Evolutionary conservation across 225 moss, liverwort and hornwort genomes (phyloP).

Genomic region (Anthoceros angustus): DNA sequence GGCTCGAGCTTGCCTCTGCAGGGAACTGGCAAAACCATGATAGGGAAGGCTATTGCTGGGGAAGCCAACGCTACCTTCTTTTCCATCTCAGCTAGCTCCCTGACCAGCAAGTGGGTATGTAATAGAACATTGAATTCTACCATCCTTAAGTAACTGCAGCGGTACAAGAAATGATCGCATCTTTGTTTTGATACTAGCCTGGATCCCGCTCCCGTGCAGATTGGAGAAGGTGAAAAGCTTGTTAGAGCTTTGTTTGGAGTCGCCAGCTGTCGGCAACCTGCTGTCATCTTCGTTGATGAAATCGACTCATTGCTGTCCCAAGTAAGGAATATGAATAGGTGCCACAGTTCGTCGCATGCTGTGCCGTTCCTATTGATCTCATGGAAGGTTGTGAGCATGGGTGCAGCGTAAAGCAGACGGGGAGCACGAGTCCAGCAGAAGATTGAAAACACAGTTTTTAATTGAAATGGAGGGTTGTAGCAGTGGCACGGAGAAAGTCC

Average conservation of each 20-base stretch:
- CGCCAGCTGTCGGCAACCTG: conserved; percentile 96
- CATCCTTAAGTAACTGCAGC: background rate
- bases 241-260: conserved; percentile 95
- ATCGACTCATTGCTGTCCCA: conserved; percentile 93
- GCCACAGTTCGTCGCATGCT: background rate
- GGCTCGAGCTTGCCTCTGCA: conserved; percentile 7
- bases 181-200: background rate
- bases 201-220: conserved; percentile 24
- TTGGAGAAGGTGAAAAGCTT: conserved; percentile 97
- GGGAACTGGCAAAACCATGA: conserved; percentile 99
- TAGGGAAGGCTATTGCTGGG: conserved; percentile 97
- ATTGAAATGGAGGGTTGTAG: conserved; percentile 99
- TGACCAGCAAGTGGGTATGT: conserved; percentile 97
- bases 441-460: conserved; percentile 91
- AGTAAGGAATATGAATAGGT: conserved; percentile 18
- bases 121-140: background rate
- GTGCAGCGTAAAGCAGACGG: conserved; percentile 89
- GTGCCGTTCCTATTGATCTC: background rate
- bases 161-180: background rate
- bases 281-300: conserved; percentile 99
- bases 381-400: background rate
- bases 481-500: conserved; percentile 83
- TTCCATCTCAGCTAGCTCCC: conserved; percentile 95
- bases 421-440: conserved; percentile 83
- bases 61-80: conserved; percentile 96